Evolutionary conservation across 2,329 filamentous ascomycete genomes (phyloP).

Genomic region (Aspergillus thermomutatus): DNA sequence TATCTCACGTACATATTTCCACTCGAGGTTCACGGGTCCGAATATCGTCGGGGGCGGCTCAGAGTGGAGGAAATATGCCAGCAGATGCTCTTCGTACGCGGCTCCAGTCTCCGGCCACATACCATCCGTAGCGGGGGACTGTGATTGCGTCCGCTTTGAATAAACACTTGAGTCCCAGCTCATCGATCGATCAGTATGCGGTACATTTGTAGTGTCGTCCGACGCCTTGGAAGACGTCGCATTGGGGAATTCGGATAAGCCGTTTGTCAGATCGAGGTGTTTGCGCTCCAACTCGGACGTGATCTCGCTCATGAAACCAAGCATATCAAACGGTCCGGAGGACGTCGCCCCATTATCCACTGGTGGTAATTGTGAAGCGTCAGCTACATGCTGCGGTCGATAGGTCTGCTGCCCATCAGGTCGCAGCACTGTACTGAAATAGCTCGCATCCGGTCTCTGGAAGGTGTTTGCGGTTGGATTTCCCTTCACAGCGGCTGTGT

Average conservation of each 20-base stretch:
- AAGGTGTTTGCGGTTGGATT: background rate
- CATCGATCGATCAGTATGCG: background rate
- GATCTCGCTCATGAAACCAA: conserved; percentile 36
- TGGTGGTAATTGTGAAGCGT: background rate
- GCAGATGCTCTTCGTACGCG: conserved; percentile 28
- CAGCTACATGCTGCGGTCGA: background rate
- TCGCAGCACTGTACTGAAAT: conserved; percentile 28
- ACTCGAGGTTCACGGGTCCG: conserved; percentile 29
- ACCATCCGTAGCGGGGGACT: background rate
- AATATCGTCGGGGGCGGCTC: conserved; percentile 32
- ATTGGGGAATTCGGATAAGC: conserved; percentile 14
- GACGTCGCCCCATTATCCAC: conserved; percentile 12
- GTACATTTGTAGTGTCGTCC: background rate
- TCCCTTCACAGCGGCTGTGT: background rate
- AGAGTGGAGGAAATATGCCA: conserved; percentile 26
- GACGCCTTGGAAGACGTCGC: conserved; percentile 4
- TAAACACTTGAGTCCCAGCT: background rate
- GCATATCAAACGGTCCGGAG: conserved; percentile 30
- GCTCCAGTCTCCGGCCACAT: conserved; percentile 19
- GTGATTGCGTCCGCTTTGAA: background rate
- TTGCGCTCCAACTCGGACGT: conserved; percentile 35
- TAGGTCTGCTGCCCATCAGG: conserved; percentile 21
- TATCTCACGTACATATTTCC: conserved; percentile 28
- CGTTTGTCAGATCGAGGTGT: conserved; percentile 29
- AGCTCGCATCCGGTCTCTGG: conserved; percentile 22